Conservation (phyloP, 805 yeast genomes). For the Candida xiaguanensis region DNA sequence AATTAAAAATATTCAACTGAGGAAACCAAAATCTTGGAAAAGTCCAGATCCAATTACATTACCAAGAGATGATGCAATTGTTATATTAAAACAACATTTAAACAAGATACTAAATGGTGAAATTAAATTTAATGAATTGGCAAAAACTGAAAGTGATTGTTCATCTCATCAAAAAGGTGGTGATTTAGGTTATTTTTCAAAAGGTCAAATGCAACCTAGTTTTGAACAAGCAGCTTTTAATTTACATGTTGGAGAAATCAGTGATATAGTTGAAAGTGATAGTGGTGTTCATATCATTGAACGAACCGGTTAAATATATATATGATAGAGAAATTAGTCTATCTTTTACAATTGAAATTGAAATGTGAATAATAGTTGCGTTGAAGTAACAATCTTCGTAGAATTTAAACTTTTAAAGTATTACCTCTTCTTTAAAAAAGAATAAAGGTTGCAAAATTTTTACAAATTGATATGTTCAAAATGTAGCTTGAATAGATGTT, state of each 20-base stretch:
- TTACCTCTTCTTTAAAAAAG: too few relatives aligned
- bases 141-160: slow-evolving; percentile 83
- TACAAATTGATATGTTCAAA: too few relatives aligned
- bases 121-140: slow-evolving; percentile 64
- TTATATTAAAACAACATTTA: slow-evolving; percentile 55
- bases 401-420: too few relatives aligned
- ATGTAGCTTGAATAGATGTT: too few relatives aligned
- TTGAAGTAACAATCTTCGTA: too few relatives aligned
- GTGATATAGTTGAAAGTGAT: slow-evolving; percentile 81
- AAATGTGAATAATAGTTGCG: too few relatives aligned
- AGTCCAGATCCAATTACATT: slow-evolving; percentile 66
- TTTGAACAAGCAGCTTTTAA: slow-evolving; percentile 87
- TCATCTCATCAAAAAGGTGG: slow-evolving; percentile 84
- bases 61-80: slow-evolving; percentile 78
- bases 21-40: slow-evolving; percentile 94
- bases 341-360: not conserved
- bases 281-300: slow-evolving; percentile 89
- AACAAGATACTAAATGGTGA: slow-evolving; percentile 61
- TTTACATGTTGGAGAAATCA: slow-evolving; percentile 76
- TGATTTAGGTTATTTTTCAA: slow-evolving; percentile 84
- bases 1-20: slow-evolving; percentile 75
- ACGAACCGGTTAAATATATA: slow-evolving; percentile 58
- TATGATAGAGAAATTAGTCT: not conserved
- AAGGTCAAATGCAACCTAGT: slow-evolving; percentile 92
- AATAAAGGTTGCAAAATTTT: too few relatives aligned